Base-by-base conservation (phyloP, 768 basidiomycete species). In the Ephemerocybe angulata region DNA sequence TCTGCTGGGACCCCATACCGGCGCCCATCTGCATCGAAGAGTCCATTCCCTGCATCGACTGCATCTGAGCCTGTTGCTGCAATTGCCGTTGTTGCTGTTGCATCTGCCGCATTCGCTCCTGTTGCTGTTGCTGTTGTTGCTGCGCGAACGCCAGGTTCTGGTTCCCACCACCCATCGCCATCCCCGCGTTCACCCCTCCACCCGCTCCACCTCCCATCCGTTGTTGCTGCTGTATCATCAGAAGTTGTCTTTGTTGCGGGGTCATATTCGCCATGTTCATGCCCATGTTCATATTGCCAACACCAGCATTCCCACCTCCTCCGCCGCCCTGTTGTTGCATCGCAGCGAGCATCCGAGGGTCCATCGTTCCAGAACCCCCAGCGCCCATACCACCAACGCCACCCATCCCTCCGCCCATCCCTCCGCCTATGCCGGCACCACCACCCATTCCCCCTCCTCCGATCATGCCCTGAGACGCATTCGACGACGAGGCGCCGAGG, bases 21-120 rank as follows among this genome's bases (percentile, higher is more conserved):
- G 33, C 33, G 33, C 33, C n/a, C n/a, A n/a, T n/a, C n/a, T n/a
- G 33, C 33, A 35, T 35, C 33, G 33, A 17, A 17, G 33, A 35
- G 72, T 7, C 78, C 78, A 19, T 81, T 80, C 8, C 70, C 70
- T 35, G 72, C 68, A 54, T 79, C 49, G 66, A 64, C 60, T 72
- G 58, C 48, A 63, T 59, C 44, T 75, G 74, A 33, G 74, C 69
- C 55, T 71, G 66, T 49, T 63, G 59, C 61, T 68, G 71, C 64
- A 68, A 69, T 31, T 59, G 67, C 21, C 41, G 65, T 59, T 48
- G 62, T 58, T 51, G 55, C 60, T 29, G 52, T 53, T 42, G 28
- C 38, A n/a, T 25, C 48, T 52, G 37, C 43, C 25, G 54, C 50
- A 56, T 55, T 38, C 58, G 58, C 35, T 52, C 54, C 60, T 46